Conservation (phyloP, 2,329 filamentous ascomycete genomes). For the Mycosphaerella sp. region DNA sequence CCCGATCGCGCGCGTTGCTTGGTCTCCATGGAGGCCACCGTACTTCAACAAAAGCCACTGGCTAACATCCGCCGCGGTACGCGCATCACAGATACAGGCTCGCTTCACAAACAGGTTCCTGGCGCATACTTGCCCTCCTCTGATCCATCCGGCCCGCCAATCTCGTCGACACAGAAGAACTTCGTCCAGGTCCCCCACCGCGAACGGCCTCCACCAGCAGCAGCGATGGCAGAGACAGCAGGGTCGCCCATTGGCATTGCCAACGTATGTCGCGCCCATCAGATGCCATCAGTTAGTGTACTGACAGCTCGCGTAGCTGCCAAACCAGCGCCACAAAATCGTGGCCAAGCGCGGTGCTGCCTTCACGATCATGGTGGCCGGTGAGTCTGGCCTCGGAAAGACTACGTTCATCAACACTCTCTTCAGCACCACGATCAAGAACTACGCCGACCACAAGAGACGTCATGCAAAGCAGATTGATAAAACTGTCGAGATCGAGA, state of each 20-base stretch:
- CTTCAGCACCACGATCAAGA: slow-evolving; percentile 99
- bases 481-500: slow-evolving; percentile 99
- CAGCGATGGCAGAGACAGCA: slow-evolving; percentile 54
- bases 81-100: slow-evolving; percentile 1
- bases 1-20: slow-evolving; percentile 2
- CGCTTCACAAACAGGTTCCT: slow-evolving; percentile 8
- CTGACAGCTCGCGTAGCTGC: slow-evolving; percentile 49
- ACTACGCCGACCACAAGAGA: slow-evolving; percentile 99
- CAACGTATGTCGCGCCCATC: slow-evolving; percentile 51
- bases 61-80: slow-evolving; percentile 7
- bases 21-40: slow-evolving; percentile 2
- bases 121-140: slow-evolving; percentile 11
- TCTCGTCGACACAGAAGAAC: slow-evolving; percentile 4
- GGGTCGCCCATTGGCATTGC: slow-evolving; percentile 66
- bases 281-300: slow-evolving; percentile 9
- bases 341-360: slow-evolving; percentile 82
- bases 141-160: slow-evolving; percentile 2
- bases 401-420: slow-evolving; percentile 99
- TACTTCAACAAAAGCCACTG: slow-evolving; percentile 6
- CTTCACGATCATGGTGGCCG: slow-evolving; percentile 99
- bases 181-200: slow-evolving; percentile 8
- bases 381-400: slow-evolving; percentile 97
- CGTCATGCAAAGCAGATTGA: slow-evolving; percentile 99
- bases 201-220: slow-evolving; percentile 9
- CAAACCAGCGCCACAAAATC: slow-evolving; percentile 68